Base-by-base conservation (phyloP, 2,329 filamentous ascomycete species). In the Xylaria sp. region DNA sequence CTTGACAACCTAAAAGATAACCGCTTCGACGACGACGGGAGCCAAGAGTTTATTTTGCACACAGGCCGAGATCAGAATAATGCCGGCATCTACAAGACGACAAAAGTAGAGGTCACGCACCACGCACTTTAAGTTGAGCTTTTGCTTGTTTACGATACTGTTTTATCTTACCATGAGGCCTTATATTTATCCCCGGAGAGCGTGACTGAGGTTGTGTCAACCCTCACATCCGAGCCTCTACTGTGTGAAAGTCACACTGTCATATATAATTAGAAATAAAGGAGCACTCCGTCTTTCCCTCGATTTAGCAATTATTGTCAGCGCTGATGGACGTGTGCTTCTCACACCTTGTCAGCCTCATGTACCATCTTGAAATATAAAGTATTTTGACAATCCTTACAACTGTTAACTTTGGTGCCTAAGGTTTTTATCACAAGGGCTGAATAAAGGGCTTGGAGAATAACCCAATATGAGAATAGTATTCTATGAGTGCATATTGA, bases 1-100 rank as follows among this genome's bases (percentile, higher is more conserved):
- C 66, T 68, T 20, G 66, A 65, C 25, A 49, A 61, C 31, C 33
- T 68, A 4, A 68, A 68, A 18, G 66, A 68, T 9, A 68, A 57
- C 49, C 66, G 12, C 13, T 68, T 65, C 6, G 43, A 64, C 23
- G 66, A 65, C 20, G 31, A 56, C 15, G 62, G 61, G 1, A 68
- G 61, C 41, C 62, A 64, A 12, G 66, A 68, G 3, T 68, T 56
- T 46, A 68, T 68, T 36, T 15, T 68, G 20, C 62, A 65, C 28
- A 65, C 39, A 1, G 62, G 66, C 5, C 48, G 39, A 6, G 61
- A 61, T 13, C 66, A 65, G 36, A 10, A 60, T 6, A 56, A 64
- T 4, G 58, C 20, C 43, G 66, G 36, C 9, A 68, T 68, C 23
- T 68, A 68, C 25, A 68, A 65, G 57, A 68, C 66, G 4, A 68